Evolutionary conservation across 345 rosid genomes (phyloP), one percentile per base, ranked within the genome.

Genomic region (Gossypium raimondii): DNA sequence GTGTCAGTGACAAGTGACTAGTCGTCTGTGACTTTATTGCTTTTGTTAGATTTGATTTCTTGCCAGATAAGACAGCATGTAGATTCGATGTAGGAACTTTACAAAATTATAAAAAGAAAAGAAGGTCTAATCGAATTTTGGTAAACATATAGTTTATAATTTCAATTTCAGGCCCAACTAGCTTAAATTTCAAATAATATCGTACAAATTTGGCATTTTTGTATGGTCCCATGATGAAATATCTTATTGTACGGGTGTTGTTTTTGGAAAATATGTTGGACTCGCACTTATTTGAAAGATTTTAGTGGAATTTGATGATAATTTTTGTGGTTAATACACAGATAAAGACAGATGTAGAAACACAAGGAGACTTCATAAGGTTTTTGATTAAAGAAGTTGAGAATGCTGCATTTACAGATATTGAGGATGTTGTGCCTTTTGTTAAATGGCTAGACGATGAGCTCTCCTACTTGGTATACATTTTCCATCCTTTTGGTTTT

Each of bases 381-480:
- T 90, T 86, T 78, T 78, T 96, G 85, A 96, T 93, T 78, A 93
- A 88, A 22, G 97, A 96, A 75, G 97, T 96, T 14, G 97, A 88
- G 85, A 84, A 78, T 79, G 97, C 97, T 45, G 93, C 89, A 61
- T 93, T 92, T 79, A 73, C 89, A 18, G 85, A 85, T 22, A 90
- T 96, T 1, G 92, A 93, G 84, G 98, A 96, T 74, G 98, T 92
- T 52, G 97, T 96, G 34, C 92, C 97, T 41, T 96, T 93, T 73
- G 99, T 96, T 4, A 91, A 96, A 77, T 96, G 93, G 80, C 98
- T 92, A 27, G 76, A 73, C 14, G 73, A 69, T 51, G 73, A 69
- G 47, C 73, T 69, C 47, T 51, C 73, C 20, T 52, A 69, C 59
- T 69, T 69, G 60, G 73, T 69, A 51, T 5, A 9, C 2, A 17